Evolutionary conservation across 2,329 filamentous ascomycete genomes (phyloP), one percentile per base, ranked within the genome.

Genomic region (Coniella lustricola): DNA sequence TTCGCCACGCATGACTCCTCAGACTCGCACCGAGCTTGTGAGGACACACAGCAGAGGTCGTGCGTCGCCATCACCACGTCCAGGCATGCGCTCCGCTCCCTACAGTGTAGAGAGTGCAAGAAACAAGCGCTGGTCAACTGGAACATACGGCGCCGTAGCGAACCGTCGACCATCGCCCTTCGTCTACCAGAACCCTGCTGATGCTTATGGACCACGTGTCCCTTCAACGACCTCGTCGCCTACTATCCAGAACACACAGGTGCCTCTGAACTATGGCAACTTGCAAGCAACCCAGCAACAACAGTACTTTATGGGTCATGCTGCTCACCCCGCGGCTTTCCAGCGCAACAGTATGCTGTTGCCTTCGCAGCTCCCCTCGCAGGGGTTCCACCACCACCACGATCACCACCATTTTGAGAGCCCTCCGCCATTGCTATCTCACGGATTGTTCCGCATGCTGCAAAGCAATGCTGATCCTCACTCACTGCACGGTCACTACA

Each of bases 101-200:
- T 89, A 89, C 66, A 82, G 71, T 44, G 73, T 87, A 44, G 84
- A 88, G 39, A 76, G 74, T 45, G 73, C 72, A 39, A 77, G 83
- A 54, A 53, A 49, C 61, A 88, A 89, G 71, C 75, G 85, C 56
- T 90, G 85, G 85, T 89, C 85, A 17, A 89, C 85, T 3, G 85
- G 84, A 13, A 87, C 83, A 3, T 87, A 84, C 51, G 81, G 76
- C 17, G 76, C 80, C 1, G 64, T 71, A 17, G 71, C 72, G 20
- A 77, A 68, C 58, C 70, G 77, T 48, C 72, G 81, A 29, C 73
- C 76, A 21, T 74, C 80, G 29, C 75, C 83, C 2, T 80, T 82
- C 55, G 72, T 83, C 37, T 83, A 83, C 62, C 76, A 84, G 54
- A 74, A 77, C 52, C 70, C 74, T 3, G 73, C 78, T 46, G 82